Base-by-base conservation (phyloP, 139 green algal genomes). In the Coelastrella sp. region DNA sequence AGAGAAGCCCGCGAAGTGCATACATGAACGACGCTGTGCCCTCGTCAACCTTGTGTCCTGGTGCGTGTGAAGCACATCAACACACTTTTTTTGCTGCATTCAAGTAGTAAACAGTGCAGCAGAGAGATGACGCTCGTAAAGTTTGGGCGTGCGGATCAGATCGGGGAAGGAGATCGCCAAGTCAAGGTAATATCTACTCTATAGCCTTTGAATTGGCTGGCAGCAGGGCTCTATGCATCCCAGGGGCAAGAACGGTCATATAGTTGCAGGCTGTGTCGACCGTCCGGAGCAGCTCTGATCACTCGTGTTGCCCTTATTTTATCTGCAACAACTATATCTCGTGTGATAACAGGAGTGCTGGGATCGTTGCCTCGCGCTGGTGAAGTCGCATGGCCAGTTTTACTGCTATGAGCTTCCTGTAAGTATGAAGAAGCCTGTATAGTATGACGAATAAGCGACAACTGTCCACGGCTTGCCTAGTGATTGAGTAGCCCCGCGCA, bases 361-460 rank as follows among this genome's bases (percentile, higher is more conserved):
- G 9, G 84, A 88, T 8, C 84, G 84, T 22, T 81, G 68, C 68
- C 24, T 88, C 19, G 66, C 60, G 57, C n/a, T 75, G 49, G 78
- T 88, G 35, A 66, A 27, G 58, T 3, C 4, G 24, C 11, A 80
- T 9, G 56, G 25, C 66, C 22, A 24, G 6, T 81, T 81, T 68
- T 20, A 57, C 19, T 81, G 68, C 27, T 57, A 81, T 12, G 84
- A 88, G 56, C 22, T 88, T 57, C 84, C 84, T 49, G 84, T 88
- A 24, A 66, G 84, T 88, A 9, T 19, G 9, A 78, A 49, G 35
- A 49, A 49, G 35, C 35, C 35, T 49, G 35, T 49, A 49, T 49
- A 49, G 35, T 5, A 49, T 49, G 35, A 49, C 35, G 3, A 49
- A 49, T 49, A 49, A 49, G 35, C 3, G 1, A 49, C 35, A 49